Base-by-base conservation (phyloP, 176 grass and related monocot species). In the Aechmea fasciata region DNA sequence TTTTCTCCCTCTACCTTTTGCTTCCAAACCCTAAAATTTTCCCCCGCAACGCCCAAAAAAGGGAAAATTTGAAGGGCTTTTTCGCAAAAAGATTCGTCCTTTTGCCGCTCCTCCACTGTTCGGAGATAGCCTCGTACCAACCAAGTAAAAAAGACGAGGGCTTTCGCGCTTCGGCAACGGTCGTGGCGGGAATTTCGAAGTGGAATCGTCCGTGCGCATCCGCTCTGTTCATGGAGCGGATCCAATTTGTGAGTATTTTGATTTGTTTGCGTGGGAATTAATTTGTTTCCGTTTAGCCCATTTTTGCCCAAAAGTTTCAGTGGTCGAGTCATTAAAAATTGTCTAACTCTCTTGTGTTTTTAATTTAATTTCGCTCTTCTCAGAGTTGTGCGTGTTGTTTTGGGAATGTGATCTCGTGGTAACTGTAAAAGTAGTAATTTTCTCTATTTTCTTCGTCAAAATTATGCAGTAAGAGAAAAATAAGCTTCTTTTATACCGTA, bases 171-270 rank as follows among this genome's bases (percentile, higher is more conserved):
- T 18, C 17, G 55, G 17, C 13, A 55, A 13, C 52, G 12, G 52
- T 55, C 1, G 13, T 55, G 52, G 52, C 52, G 55, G 13, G 55
- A 22, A 61, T 11, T 61, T 61, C 20, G 55, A 61, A 22, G 55
- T 9, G 14, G 55, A 61, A 41, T 41, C 6, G 33, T 41, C 7
- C 33, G 5, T 41, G 4, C 33, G 33, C 33, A 41, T 41, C 6
- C 33, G 33, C 33, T 41, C 33, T 5, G 33, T 5, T 19, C 64
- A 83, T 83, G 81, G 81, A 78, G 17, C 53, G 48, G 67, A 67
- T 61, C 51, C 53, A 79, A 64, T 55, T 24, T n/a, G 82, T 84
- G 76, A 84, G 82, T 75, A 59, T 11, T 67, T 48, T 28, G 15
- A 9, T 33, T 67, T 49, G 8, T 47, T 15, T 20, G 51, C 2